Percentiles rank a stretch among this genome's conserved stretches.
Evolutionary conservation across 2,329 filamentous ascomycete genomes (phyloP).

Genomic region (Orbilia brochopaga): DNA sequence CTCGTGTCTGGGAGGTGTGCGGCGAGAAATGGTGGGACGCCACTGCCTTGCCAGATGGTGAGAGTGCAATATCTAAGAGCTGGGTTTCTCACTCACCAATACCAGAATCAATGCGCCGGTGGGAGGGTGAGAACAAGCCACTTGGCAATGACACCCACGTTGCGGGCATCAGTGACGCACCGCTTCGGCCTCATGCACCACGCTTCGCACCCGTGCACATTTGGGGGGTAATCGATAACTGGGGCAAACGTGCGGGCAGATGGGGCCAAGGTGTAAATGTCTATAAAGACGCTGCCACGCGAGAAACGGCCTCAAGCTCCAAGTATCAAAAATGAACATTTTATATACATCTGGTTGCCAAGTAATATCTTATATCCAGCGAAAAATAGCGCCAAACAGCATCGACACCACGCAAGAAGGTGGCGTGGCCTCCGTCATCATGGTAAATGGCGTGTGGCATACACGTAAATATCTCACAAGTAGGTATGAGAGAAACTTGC

Average conservation of each 20-base stretch:
- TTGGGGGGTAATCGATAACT: constrained; percentile 43
- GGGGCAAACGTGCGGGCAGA: constrained; percentile 44
- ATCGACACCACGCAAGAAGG: too few relatives aligned
- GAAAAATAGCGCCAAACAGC: not conserved
- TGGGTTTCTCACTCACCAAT: constrained; percentile 33
- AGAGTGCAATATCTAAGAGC: not conserved
- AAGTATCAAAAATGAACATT: constrained; percentile 43
- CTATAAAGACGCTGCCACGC: constrained; percentile 48
- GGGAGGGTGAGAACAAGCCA: constrained; percentile 15
- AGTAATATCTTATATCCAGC: constrained; percentile 6
- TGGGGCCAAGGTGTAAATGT: constrained; percentile 50
- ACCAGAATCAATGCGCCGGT: constrained; percentile 31
- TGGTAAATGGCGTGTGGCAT: constrained; percentile 8
- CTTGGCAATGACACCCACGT: not conserved
- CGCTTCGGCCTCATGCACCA: constrained; percentile 28
- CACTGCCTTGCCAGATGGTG: not conserved
- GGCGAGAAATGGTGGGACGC: constrained; percentile 69
- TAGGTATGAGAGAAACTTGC: constrained; percentile 38
- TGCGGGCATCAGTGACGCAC: not conserved
- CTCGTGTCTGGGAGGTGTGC: constrained; percentile 83
- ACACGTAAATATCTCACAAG: constrained; percentile 32
- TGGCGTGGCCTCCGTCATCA: constrained; percentile 1
- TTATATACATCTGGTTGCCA: constrained; percentile 14
- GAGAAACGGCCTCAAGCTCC: constrained; percentile 32
- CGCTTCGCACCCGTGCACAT: constrained; percentile 38